Evolutionary conservation across 495 filamentous ascomycete species (phyloP).

Genomic region (Neurospora sp.): DNA sequence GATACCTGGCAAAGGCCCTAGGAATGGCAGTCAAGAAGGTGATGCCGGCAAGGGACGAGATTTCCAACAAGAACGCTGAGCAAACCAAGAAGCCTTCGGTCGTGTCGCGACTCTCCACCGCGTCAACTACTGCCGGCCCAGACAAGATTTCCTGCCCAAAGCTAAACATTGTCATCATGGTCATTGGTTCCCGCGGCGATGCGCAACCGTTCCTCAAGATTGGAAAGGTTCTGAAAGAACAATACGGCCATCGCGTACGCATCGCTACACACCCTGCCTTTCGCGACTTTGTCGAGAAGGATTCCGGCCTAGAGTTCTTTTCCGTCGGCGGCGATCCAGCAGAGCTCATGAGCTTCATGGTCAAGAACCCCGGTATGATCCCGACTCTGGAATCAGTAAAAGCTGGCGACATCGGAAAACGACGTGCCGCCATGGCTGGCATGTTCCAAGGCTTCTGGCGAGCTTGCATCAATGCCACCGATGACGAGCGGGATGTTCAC

Average conservation of each 20-base stretch:
- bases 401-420: constrained; percentile 54
- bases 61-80: not conserved
- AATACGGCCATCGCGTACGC: constrained; percentile 63
- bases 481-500: constrained; percentile 41
- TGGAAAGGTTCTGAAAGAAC: constrained; percentile 50
- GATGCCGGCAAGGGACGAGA: constrained; percentile 12
- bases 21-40: constrained; percentile 42
- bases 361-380: constrained; percentile 73
- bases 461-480: constrained; percentile 56
- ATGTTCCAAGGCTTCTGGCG: constrained; percentile 74
- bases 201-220: constrained; percentile 67
- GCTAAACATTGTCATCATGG: constrained; percentile 70
- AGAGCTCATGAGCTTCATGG: constrained; percentile 80
- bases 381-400: constrained; percentile 57
- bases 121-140: constrained; percentile 5
- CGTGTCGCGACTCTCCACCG: constrained; percentile 14
- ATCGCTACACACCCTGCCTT: constrained; percentile 70
- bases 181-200: constrained; percentile 70
- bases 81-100: constrained; percentile 3
- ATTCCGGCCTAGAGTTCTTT: constrained; percentile 64
- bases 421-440: constrained; percentile 56
- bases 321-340: constrained; percentile 68
- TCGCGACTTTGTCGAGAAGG: constrained; percentile 54
- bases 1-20: constrained; percentile 60
- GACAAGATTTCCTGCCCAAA: constrained; percentile 27